Evolutionary conservation across 257 asterid genomes (phyloP).

Genomic region (Forsythia suspensa): DNA sequence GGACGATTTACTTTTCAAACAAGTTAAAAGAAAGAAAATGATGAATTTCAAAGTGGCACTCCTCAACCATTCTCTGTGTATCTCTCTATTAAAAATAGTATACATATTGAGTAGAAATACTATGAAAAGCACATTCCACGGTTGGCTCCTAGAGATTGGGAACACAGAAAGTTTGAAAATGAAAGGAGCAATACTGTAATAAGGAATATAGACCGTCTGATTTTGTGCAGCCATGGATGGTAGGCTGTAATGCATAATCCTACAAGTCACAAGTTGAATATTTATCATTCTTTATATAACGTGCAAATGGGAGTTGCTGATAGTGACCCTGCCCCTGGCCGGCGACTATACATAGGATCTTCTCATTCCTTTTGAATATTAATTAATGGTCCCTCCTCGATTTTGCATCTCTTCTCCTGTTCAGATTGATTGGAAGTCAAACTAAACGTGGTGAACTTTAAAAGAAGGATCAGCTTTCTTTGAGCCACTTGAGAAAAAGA

Average conservation of each 20-base stretch:
- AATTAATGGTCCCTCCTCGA: neutral
- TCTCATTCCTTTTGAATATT: neutral
- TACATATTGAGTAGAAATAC: neutral
- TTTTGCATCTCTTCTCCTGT: neutral
- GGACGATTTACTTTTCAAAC: neutral
- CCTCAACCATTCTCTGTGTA: neutral
- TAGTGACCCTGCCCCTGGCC: neutral
- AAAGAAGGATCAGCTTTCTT: no score
- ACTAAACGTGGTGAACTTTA: no score
- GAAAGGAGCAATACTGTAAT: neutral
- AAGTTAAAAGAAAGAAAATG: neutral
- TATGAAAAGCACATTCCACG: neutral
- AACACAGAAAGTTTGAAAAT: neutral
- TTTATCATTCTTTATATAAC: neutral
- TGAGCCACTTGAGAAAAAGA: no score
- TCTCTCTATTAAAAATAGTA: neutral
- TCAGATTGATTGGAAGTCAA: neutral
- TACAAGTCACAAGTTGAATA: neutral
- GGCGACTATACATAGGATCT: neutral
- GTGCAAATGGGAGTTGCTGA: neutral
- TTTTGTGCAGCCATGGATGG: neutral
- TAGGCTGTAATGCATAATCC: constrained; percentile 3
- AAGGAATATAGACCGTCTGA: neutral
- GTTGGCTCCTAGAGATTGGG: constrained; percentile 2
- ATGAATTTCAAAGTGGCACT: constrained; percentile 1